These are phyloP conservation scores for Phytopythium litorale DNA, from an alignment of 352 stramenopile species.

Conservation along the genomic window DNA sequence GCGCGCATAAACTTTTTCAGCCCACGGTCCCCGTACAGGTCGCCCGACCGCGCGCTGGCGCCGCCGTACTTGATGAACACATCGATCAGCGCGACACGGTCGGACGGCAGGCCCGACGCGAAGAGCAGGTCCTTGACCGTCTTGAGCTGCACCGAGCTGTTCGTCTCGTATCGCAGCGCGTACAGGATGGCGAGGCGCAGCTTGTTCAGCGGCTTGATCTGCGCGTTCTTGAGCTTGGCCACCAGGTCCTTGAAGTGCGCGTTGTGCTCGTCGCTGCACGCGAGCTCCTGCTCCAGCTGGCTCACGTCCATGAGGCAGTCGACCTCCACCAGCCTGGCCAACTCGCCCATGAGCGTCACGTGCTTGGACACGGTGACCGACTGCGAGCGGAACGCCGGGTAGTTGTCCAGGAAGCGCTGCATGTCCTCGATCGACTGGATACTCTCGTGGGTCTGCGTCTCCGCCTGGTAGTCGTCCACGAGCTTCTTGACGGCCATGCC, in stretches of 20 bases:
- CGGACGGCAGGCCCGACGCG: conserved; percentile 31
- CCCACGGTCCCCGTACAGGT: conserved; percentile 80
- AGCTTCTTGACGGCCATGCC: conserved; percentile 95
- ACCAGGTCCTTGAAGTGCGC: conserved; percentile 81
- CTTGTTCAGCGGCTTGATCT: conserved; percentile 96
- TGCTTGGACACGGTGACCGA: conserved; percentile 98
- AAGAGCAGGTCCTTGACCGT: conserved; percentile 68
- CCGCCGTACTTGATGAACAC: conserved; percentile 71
- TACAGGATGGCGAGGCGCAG: conserved; percentile 98
- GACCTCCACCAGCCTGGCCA: conserved; percentile 95
- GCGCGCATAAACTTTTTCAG: conserved; percentile 87
- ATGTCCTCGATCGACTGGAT: conserved; percentile 97
- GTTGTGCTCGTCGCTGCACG: conserved; percentile 84
- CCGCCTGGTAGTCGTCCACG: conserved; percentile 86
- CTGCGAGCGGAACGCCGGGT: conserved; percentile 94
- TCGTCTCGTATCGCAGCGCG: conserved; percentile 96
- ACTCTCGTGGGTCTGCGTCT: conserved; percentile 83
- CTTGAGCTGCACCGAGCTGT: conserved; percentile 79
- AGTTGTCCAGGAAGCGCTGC: conserved; percentile 98
- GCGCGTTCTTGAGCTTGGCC: conserved; percentile 72
- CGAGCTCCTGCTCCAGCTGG: conserved; percentile 94
- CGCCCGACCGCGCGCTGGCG: conserved; percentile 50
- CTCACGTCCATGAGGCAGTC: conserved; percentile 98
- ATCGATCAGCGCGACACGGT: conserved; percentile 61
- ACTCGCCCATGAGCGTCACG: conserved; percentile 97